Evolutionary conservation across 1,284 basidiomycete genomes (phyloP).

Genomic region (Volvariella volvacea): DNA sequence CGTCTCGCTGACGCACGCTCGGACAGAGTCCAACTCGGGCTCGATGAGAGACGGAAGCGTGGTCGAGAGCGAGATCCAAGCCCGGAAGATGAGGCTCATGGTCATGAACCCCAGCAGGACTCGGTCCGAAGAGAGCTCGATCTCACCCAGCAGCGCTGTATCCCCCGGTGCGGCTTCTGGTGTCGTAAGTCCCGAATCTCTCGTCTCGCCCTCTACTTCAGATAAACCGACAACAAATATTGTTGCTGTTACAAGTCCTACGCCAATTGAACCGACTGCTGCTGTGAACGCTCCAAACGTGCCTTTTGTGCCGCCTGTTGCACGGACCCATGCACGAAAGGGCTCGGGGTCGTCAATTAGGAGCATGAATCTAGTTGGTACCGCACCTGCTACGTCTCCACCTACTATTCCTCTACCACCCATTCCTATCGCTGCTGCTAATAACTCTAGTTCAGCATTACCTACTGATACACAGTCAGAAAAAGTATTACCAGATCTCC

Average conservation of each 20-base stretch:
- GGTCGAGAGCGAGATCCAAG: not conserved
- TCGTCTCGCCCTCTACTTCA: too few species aligned
- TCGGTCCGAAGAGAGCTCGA: not conserved
- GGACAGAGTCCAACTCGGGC: not conserved
- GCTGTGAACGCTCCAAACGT: too few species aligned
- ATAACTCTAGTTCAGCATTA: not conserved
- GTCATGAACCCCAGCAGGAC: not conserved
- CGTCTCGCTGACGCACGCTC: not conserved
- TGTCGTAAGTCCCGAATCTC: not conserved
- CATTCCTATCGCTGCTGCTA: not conserved
- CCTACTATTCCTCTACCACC: not conserved
- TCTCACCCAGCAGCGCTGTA: too few species aligned
- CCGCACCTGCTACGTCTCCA: not conserved
- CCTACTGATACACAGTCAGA: not conserved
- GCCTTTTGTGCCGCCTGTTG: not conserved
- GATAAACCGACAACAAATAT: too few species aligned
- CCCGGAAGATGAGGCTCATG: not conserved
- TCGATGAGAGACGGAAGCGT: not conserved
- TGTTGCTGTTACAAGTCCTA: too few species aligned
- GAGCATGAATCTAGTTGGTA: not conserved
- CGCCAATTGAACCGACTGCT: too few species aligned
- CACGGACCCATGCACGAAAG: not conserved
- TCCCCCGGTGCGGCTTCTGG: too few species aligned
- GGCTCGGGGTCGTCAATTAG: not conserved
- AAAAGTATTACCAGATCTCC: not conserved